Evolutionary conservation across 805 yeast genomes (phyloP), one percentile per base, ranked within the genome.

Genomic region (Cyberlindnera euphorbiae): DNA sequence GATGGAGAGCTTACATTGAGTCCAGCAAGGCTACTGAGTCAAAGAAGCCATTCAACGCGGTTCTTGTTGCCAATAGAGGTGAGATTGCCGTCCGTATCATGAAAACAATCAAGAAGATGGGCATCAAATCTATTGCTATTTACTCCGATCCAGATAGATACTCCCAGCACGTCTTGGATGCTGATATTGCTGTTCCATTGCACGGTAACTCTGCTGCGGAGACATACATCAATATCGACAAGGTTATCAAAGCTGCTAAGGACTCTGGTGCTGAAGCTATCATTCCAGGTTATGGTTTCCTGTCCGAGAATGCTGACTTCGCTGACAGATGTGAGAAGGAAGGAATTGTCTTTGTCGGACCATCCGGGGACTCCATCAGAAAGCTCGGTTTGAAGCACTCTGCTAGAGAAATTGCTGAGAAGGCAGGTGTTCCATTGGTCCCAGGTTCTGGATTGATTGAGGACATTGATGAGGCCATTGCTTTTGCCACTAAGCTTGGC

Each of bases 61-160:
- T 90, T n/a, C 71, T 90, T 38, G 93, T 90, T 36, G 97, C 97
- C 27, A 90, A 90, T 67, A 77, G 98, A 64, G 97, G 97, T 59
- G 98, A 90, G 64, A 90, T 90, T 53, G 97, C 98, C 2, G 97
- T 89, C 21, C 71, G 98, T 54, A 87, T 93, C 50, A 87, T 90
- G 55, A 82, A 75, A 56, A 89, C 98, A 14, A 68, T 90, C 56
- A 85, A 84, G 60, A 82, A 81, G 59, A 59, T 93, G 46, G 77
- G 77, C 4, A 85, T 93, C 50, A 73, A 69, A 46, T 67, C 96
- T 1, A 81, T 90, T 48, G 93, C 97, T 6, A 82, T 90, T 30
- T 93, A 83, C 62, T 85, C 97, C 11, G 94, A 88, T 53, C 82
- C 86, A 4, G 98, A 90, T 58, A 75, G 82, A 53, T 86, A 85